Conservation (phyloP, 2,329 filamentous ascomycete species). For the Colletotrichum cuscutae region DNA sequence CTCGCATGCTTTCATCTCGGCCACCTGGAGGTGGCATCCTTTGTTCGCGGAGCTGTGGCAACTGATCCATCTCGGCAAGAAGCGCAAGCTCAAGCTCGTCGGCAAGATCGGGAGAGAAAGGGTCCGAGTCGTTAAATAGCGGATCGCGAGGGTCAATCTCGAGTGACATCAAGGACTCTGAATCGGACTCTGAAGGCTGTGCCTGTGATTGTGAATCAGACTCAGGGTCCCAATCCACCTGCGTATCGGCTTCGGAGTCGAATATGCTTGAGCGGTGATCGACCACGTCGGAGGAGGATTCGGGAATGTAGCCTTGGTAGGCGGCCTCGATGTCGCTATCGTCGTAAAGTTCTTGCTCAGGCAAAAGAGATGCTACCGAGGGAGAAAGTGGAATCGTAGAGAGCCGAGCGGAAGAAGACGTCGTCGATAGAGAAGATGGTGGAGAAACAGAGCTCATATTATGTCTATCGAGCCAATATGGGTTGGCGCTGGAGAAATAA, state of each 20-base stretch:
- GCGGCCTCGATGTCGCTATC: not conserved
- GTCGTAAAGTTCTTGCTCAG: not conserved
- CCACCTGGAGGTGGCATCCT: not conserved
- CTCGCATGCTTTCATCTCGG: not conserved
- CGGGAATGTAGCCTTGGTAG: not conserved
- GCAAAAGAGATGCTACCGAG: not conserved
- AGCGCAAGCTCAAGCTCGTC: slow-evolving; percentile 30
- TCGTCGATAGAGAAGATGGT: slow-evolving; percentile 3
- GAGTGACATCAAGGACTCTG: slow-evolving; percentile 11
- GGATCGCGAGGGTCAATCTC: not conserved
- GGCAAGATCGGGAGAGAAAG: slow-evolving; percentile 26
- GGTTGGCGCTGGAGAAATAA: slow-evolving; percentile 22
- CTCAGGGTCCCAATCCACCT: slow-evolving; percentile 16
- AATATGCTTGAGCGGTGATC: slow-evolving; percentile 12
- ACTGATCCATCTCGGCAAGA: slow-evolving; percentile 29
- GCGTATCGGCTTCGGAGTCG: slow-evolving; percentile 25
- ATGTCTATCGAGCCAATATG: slow-evolving; percentile 9
- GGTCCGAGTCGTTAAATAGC: slow-evolving; percentile 7
- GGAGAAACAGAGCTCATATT: slow-evolving; percentile 32
- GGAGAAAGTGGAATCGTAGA: not conserved
- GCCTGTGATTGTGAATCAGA: slow-evolving; percentile 11
- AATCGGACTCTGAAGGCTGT: not conserved
- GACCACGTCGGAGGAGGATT: slow-evolving; percentile 6
- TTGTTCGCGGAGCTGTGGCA: not conserved
- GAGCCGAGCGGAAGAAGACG: not conserved